Percentiles rank a stretch among this genome's conserved stretches.
Evolutionary conservation across 2,329 filamentous ascomycete species (phyloP).

Genomic region (Sporothrix protearum): DNA sequence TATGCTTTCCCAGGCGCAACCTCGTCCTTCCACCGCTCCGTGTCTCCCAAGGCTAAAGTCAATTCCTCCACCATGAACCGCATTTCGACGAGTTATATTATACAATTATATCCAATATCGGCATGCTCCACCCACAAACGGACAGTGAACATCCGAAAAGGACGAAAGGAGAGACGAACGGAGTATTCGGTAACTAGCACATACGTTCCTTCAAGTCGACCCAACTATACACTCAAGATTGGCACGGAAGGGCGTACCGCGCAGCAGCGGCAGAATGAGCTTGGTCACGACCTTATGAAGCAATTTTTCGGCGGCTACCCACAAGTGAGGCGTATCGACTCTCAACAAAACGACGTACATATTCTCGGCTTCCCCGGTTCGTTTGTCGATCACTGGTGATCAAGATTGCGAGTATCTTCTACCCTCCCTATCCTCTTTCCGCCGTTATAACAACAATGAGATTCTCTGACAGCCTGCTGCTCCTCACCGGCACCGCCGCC

Average conservation of each 20-base stretch:
- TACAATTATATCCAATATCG: slow-evolving; percentile 3
- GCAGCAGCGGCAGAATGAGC: background rate
- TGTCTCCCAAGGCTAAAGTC: slow-evolving; percentile 17
- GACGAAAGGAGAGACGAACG: background rate
- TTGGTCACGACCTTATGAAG: background rate
- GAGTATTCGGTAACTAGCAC: background rate
- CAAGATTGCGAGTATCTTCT: background rate
- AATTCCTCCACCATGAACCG: background rate
- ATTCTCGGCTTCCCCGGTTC: background rate
- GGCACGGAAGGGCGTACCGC: background rate
- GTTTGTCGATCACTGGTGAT: background rate
- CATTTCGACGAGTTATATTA: background rate
- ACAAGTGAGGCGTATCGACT: background rate
- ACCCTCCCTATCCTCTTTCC: background rate
- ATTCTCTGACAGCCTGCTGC: background rate
- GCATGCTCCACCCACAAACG: background rate
- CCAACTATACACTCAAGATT: background rate
- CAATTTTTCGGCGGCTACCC: too few relatives aligned
- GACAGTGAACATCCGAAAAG: background rate
- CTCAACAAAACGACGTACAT: too few relatives aligned
- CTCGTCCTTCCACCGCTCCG: background rate
- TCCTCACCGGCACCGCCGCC: slow-evolving; percentile 25
- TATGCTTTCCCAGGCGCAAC: background rate
- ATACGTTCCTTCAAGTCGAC: background rate
- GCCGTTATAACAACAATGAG: slow-evolving; percentile 14